Conservation (phyloP, 2,329 filamentous ascomycete species). For the Aspergillus caelatus region DNA sequence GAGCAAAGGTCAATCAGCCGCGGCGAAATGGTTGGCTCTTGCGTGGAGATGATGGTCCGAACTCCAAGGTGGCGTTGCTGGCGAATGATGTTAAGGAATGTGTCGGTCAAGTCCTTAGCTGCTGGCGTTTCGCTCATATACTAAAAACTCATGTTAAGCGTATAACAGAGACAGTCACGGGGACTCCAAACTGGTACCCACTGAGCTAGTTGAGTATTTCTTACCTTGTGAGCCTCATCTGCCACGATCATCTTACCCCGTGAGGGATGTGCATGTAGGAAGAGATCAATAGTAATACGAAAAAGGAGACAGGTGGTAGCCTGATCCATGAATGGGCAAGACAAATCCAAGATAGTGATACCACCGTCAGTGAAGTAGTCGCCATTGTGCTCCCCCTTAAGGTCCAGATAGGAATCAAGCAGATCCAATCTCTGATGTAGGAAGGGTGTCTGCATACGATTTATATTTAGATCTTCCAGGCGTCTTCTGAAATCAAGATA, state of each 20-base stretch:
- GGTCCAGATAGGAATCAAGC: conserved; percentile 65
- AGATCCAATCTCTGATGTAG: conserved; percentile 64
- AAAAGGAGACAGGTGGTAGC: conserved; percentile 72
- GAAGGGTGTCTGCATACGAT: conserved; percentile 54
- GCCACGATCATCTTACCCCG: conserved; percentile 67
- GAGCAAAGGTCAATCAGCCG: conserved; percentile 70
- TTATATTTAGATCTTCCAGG: conserved; percentile 45
- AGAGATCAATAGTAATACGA: conserved; percentile 69
- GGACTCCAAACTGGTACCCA: background rate
- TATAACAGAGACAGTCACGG: background rate
- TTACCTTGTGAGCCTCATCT: conserved; percentile 75
- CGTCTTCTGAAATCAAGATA: conserved; percentile 49
- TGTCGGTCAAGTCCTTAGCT: conserved; percentile 54
- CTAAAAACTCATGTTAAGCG: background rate
- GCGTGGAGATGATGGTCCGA: conserved; percentile 70
- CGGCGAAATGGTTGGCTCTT: conserved; percentile 72
- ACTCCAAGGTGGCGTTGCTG: conserved; percentile 69
- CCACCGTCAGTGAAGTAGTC: conserved; percentile 19
- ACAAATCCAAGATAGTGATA: conserved; percentile 69
- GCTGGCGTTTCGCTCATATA: conserved; percentile 21
- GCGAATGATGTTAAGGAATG: conserved; percentile 63
- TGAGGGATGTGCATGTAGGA: conserved; percentile 57
- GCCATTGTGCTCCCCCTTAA: conserved; percentile 5
- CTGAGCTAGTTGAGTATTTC: background rate
- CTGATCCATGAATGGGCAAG: conserved; percentile 69